Evolutionary conservation across 1,139 yeast species (phyloP).

Genomic region (Debaryomyces sp.): DNA sequence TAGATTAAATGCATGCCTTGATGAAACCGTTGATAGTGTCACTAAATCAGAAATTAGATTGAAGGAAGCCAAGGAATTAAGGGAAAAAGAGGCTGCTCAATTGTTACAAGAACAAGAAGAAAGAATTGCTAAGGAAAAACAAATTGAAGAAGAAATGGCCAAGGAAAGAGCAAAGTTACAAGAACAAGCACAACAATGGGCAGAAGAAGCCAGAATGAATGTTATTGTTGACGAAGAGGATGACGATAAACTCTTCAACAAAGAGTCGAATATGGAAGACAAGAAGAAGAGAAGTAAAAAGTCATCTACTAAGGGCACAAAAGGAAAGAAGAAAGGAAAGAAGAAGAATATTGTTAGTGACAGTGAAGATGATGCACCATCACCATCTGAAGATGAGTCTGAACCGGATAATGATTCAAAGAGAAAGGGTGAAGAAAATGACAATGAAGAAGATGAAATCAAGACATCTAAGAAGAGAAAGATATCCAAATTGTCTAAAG

Average conservation of each 20-base stretch:
- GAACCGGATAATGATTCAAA: constrained; percentile 18
- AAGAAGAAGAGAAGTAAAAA: constrained; percentile 20
- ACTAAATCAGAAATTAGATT: constrained; percentile 59
- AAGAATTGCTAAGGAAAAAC: constrained; percentile 43
- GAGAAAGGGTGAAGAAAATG: constrained; percentile 28
- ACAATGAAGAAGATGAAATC: constrained; percentile 20
- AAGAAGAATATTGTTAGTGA: constrained; percentile 30
- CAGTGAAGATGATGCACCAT: constrained; percentile 27
- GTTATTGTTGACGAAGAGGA: constrained; percentile 38
- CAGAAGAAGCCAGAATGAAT: constrained; percentile 52
- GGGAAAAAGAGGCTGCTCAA: constrained; percentile 59
- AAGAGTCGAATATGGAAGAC: constrained; percentile 29
- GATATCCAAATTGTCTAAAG: constrained; percentile 46
- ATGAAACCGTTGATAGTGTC: constrained; percentile 74
- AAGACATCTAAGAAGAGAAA: constrained; percentile 19
- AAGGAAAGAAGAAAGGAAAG: constrained; percentile 21
- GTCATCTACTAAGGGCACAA: constrained; percentile 17
- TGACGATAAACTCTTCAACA: constrained; percentile 32
- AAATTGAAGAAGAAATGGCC: constrained; percentile 55
- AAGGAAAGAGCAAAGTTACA: constrained; percentile 73
- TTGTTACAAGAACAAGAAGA: constrained; percentile 39
- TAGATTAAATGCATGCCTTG: constrained; percentile 69
- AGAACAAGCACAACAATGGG: constrained; percentile 85
- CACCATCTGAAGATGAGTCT: constrained; percentile 22
- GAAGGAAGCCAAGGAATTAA: constrained; percentile 68